Percentiles rank a stretch among this genome's conserved stretches.
Conservation (phyloP, 1,284 basidiomycete species). For the Pascua sp. region DNA sequence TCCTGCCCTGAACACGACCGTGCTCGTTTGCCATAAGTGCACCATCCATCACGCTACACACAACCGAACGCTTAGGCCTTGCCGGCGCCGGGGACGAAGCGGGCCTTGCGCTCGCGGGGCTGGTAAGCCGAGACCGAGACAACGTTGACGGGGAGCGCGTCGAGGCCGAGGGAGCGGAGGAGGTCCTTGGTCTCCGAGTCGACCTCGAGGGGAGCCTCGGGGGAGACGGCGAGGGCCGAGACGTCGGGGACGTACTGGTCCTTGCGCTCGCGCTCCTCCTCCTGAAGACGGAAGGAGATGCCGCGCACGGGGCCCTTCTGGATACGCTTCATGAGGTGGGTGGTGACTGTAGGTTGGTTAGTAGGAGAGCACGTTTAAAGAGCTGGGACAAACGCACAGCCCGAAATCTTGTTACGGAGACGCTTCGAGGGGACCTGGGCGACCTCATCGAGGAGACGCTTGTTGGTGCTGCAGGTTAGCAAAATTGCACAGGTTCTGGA, state of each 20-base stretch:
- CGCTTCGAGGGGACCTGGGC: conserved; percentile 98
- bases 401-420: conserved; percentile 98
- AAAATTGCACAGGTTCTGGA: background rate
- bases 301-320: conserved; percentile 98
- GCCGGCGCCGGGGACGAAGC: conserved; percentile 78
- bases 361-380: background rate
- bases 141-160: conserved; percentile 72
- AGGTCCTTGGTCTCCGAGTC: conserved; percentile 92
- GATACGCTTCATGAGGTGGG: conserved; percentile 99
- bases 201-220: conserved; percentile 70
- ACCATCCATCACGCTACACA: conserved; percentile 17
- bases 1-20: background rate
- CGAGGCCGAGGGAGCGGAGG: conserved; percentile 85
- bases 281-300: conserved; percentile 99
- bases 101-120: conserved; percentile 70
- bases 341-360: conserved; percentile 63
- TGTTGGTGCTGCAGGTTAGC: conserved; percentile 70
- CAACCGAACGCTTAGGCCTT: conserved; percentile 16
- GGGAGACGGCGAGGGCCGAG: conserved; percentile 79
- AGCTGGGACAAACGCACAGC: conserved; percentile 55
- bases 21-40: background rate
- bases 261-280: conserved; percentile 99
- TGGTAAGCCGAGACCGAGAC: conserved; percentile 60
- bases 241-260: conserved; percentile 97
- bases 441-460: conserved; percentile 99